Evolutionary conservation across 2,329 filamentous ascomycete species (phyloP).

Genomic region (Sporothrix mexicana): DNA sequence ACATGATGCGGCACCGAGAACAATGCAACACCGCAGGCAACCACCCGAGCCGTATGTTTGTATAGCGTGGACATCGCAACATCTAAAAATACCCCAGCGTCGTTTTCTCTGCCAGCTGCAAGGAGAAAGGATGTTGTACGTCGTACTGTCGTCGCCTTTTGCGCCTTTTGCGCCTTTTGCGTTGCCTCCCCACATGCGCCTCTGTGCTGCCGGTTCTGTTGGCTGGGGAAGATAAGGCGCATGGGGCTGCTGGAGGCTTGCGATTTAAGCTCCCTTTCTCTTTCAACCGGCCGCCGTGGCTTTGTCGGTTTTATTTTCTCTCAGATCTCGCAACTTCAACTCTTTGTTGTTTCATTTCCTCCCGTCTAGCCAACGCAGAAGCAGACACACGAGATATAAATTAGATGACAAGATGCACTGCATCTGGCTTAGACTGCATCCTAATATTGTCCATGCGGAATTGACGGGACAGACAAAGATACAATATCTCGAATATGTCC

Average conservation of each 20-base stretch:
- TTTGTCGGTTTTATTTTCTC: neutral
- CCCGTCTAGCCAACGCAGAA: conserved; percentile 10
- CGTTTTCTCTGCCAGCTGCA: neutral
- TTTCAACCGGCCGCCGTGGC: neutral
- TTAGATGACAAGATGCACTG: neutral
- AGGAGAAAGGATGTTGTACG: neutral
- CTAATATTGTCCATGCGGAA: neutral
- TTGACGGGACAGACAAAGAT: neutral
- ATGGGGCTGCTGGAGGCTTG: neutral
- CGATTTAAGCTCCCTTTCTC: too few species aligned
- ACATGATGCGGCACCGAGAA: conserved; percentile 5
- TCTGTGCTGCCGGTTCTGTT: neutral
- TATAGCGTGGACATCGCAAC: neutral
- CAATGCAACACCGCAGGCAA: neutral
- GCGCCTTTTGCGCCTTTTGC: neutral
- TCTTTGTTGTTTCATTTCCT: neutral
- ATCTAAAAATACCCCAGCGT: conserved; percentile 17
- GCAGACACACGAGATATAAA: neutral
- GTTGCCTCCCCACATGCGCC: neutral
- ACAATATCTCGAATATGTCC: too few species aligned
- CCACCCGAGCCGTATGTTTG: neutral
- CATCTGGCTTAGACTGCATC: neutral
- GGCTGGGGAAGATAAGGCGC: neutral
- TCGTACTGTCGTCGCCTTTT: neutral
- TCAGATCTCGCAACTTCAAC: neutral